Conservation (phyloP, 202 grass and related monocot genomes). For the Brachypodium distachyon region DNA sequence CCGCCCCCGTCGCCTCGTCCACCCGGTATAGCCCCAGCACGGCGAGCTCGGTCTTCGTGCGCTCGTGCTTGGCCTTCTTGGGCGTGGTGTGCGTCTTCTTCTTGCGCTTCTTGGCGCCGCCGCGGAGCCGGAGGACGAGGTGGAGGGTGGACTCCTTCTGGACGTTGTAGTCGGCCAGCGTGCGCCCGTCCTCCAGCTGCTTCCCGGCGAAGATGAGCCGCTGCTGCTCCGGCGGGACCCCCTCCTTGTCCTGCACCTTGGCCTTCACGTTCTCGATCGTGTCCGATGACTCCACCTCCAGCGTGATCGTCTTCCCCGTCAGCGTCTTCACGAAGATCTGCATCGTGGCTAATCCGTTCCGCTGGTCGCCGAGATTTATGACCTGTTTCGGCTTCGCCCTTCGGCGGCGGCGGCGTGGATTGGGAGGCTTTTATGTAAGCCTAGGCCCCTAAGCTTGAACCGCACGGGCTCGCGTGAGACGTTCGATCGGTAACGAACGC, state of each 20-base stretch:
- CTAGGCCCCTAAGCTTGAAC: background rate
- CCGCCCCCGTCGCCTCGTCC: slow-evolving; percentile 36
- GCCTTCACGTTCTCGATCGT: slow-evolving; percentile 48
- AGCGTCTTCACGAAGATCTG: slow-evolving; percentile 60
- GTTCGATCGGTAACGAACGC: background rate
- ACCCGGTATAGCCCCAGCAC: slow-evolving; percentile 46
- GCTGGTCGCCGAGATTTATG: background rate
- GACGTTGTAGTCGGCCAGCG: slow-evolving; percentile 41
- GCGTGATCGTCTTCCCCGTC: slow-evolving; percentile 34
- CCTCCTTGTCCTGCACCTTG: slow-evolving; percentile 42
- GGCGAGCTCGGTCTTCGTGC: slow-evolving; percentile 25
- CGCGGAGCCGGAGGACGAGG: slow-evolving; percentile 6
- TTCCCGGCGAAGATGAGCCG: slow-evolving; percentile 42
- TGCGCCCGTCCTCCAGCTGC: slow-evolving; percentile 29
- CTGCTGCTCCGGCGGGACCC: slow-evolving; percentile 30
- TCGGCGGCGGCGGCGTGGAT: background rate
- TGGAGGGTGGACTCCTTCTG: slow-evolving; percentile 16
- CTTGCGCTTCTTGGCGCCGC: slow-evolving; percentile 52
- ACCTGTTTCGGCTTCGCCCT: background rate
- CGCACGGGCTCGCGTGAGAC: background rate
- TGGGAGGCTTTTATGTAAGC: background rate
- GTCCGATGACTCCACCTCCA: slow-evolving; percentile 37
- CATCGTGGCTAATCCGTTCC: slow-evolving; percentile 4
- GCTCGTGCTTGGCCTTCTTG: slow-evolving; percentile 51
- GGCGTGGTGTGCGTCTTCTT: slow-evolving; percentile 56